phyloP scores from a whole-genome alignment of 179 eudicot genomes.

The Patellifolia procumbens region DNA sequence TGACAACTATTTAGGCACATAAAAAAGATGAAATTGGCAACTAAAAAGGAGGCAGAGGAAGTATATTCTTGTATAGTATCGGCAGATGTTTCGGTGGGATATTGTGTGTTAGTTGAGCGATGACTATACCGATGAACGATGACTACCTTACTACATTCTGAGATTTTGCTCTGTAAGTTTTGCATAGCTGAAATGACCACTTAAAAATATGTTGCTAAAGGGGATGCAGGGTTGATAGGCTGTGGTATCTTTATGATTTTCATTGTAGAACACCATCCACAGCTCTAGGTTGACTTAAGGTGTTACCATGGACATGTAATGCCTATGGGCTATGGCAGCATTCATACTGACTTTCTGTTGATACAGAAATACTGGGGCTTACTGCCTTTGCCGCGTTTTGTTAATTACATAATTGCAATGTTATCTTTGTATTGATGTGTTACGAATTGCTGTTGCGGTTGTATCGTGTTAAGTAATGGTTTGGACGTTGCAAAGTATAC shows the following conservation, averaged over 20 bases:
- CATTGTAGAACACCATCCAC: background rate
- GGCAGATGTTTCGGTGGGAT: no score
- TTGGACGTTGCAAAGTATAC: no score
- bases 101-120: no score
- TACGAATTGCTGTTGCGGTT: no score
- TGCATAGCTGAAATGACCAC: background rate
- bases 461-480: no score
- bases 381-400: background rate
- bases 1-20: no score
- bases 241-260: background rate
- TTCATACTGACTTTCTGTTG: background rate
- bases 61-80: no score
- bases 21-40: no score
- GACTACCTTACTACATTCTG: background rate
- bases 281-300: background rate
- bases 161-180: no score
- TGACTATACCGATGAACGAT: background rate
- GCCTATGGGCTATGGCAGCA: background rate
- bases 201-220: background rate
- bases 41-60: no score
- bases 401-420: background rate
- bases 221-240: background rate
- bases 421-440: background rate
- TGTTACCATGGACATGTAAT: background rate
- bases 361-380: background rate